Percentiles rank a stretch among this genome's conserved stretches.
phyloP scores from a whole-genome alignment of 441 rosid genomes.

The Mallotus repandus region DNA sequence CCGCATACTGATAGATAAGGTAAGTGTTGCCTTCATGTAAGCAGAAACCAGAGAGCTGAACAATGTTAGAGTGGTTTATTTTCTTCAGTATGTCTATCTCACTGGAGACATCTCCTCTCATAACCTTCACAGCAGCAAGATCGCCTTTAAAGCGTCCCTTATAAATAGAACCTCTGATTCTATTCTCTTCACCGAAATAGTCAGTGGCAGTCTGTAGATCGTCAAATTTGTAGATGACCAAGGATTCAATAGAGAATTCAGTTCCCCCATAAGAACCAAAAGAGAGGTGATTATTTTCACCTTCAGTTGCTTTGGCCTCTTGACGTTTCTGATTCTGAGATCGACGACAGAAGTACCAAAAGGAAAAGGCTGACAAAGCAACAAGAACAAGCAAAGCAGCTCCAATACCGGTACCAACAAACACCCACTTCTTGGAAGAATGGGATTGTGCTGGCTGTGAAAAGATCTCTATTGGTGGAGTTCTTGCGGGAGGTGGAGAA shows the following conservation, averaged over 20 bases:
- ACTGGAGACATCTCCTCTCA: conserved; percentile 72
- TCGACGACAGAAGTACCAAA: background rate
- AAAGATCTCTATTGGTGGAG: background rate
- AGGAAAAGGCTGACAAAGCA: background rate
- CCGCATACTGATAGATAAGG: conserved; percentile 74
- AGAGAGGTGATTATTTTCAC: background rate
- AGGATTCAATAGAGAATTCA: conserved; percentile 44
- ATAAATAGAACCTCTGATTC: conserved; percentile 66
- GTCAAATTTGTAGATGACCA: conserved; percentile 57
- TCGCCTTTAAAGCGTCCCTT: conserved; percentile 66
- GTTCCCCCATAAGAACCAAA: background rate
- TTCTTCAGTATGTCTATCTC: conserved; percentile 78
- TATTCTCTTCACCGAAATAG: conserved; percentile 52
- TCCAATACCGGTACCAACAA: background rate
- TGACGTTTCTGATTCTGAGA: background rate
- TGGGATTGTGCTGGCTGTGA: background rate
- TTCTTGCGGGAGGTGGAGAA: conserved; percentile 1
- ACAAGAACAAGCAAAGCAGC: background rate
- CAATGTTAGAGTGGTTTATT: conserved; percentile 69
- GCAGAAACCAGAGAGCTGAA: conserved; percentile 85
- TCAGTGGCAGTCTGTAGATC: conserved; percentile 63
- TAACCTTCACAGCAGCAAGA: conserved; percentile 68
- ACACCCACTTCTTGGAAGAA: background rate
- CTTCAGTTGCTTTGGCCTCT: background rate
- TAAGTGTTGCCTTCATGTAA: conserved; percentile 65